Base-by-base conservation (phyloP, 139 green algal genomes). In the Haematococcus lacustris region DNA sequence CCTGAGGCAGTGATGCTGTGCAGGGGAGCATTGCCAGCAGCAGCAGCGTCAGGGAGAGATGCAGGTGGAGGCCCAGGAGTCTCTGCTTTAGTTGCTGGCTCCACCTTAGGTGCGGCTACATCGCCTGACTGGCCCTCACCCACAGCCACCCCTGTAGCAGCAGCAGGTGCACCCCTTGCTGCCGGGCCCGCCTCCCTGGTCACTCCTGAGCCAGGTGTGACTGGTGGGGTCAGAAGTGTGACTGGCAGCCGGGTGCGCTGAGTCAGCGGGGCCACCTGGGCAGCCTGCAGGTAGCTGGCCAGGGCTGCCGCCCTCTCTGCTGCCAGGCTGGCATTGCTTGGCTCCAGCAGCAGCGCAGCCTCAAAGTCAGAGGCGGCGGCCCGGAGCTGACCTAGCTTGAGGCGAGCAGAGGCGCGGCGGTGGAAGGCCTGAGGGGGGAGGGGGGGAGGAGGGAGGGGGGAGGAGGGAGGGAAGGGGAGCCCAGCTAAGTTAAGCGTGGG, bases 301-400 rank as follows among this genome's bases (percentile, higher is more conserved):
- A 84, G n/a, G 28, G 71, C 41, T 0, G 71, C 71, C 9, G 86
- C 72, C 26, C 86, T 71, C 38, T 92, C 88, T 4, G 35, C 47
- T 0, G 73, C 78, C 7, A 88, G 64, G 9, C 77, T 75, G 17
- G 68, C 67, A 77, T 88, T 92, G 65, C 57, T 50, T 0, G 90
- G 89, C 73, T 92, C 83, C 61, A 91, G 66, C 34, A 85, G 67
- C 51, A 96, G 70, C 5, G 82, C 88, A 28, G 47, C 3, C 66
- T 96, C 90, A 73, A 86, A 89, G 69, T 96, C 89, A 3, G 73
- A 63, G 3, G 82, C 68, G 3, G 90, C 87, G 3, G 78, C 80
- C 53, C 86, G 51, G 9, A 69, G 70, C 38, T 74, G 32, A 1
- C 83, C 83, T 62, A 88, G 78, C 67, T 84, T 40, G 17, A 51